phyloP scores from a whole-genome alignment of 164 flowering plant genomes.

The Pachysandra terminalis region DNA sequence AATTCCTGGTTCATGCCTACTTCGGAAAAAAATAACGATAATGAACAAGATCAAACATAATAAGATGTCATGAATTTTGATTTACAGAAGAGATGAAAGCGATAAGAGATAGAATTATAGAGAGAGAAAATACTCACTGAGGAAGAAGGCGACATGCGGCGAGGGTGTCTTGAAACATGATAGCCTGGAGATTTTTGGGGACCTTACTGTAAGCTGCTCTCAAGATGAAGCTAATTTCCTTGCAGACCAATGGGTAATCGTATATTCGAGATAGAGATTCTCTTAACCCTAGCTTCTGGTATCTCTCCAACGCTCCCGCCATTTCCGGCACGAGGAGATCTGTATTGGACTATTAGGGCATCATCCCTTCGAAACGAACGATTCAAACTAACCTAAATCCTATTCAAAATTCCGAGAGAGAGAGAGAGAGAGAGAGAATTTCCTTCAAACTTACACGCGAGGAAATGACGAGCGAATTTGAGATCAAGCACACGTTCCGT shows the following conservation, averaged over 20 bases:
- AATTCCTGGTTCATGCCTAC: too few relatives aligned
- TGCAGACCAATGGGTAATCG: constrained; percentile 56
- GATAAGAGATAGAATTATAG: background rate
- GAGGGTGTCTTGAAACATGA: constrained; percentile 65
- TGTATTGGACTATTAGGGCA: background rate
- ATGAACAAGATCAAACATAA: too few relatives aligned
- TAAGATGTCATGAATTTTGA: too few relatives aligned
- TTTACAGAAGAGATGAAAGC: background rate
- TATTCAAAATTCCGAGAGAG: too few relatives aligned
- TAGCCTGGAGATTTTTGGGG: constrained; percentile 66
- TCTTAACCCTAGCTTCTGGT: constrained; percentile 39
- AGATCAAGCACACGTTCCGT: too few relatives aligned
- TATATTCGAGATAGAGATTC: constrained; percentile 35
- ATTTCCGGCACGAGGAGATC: background rate
- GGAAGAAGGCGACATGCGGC: constrained; percentile 76
- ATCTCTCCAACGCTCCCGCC: constrained; percentile 34
- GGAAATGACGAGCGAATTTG: too few relatives aligned
- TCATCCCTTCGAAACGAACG: constrained; percentile 3
- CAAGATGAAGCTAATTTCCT: constrained; percentile 64
- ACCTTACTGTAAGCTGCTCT: constrained; percentile 42
- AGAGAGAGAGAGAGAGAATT: too few relatives aligned
- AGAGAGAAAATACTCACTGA: constrained; percentile 31
- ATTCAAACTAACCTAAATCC: too few relatives aligned
- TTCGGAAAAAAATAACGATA: too few relatives aligned
- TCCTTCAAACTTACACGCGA: too few relatives aligned